A percentile compares a stretch with the other conserved stretches of the same genome.
Conservation (phyloP, 2,329 filamentous ascomycete species). For the Fusarium sp. region DNA sequence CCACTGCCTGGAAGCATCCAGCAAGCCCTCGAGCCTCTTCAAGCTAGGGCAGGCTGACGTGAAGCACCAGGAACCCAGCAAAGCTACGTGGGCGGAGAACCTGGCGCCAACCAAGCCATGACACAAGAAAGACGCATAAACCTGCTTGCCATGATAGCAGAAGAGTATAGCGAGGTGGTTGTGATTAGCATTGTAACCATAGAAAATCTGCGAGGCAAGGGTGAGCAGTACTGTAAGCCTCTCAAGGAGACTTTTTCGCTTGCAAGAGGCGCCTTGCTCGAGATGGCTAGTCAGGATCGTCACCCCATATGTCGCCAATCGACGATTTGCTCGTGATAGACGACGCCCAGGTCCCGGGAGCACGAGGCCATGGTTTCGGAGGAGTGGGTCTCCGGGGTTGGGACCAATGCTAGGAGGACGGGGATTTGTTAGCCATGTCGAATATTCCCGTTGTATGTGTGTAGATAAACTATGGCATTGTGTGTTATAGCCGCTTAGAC, state of each 20-base stretch:
- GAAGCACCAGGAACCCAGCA: constrained; percentile 34
- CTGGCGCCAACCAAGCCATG: constrained; percentile 41
- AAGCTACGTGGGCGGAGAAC: constrained; percentile 36
- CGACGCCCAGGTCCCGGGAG: constrained; percentile 11
- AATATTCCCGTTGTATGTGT: constrained; percentile 41
- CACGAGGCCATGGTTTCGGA: constrained; percentile 35
- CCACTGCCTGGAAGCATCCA: constrained; percentile 29
- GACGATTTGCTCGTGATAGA: constrained; percentile 42
- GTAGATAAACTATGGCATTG: constrained; percentile 17
- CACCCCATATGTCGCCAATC: constrained; percentile 46
- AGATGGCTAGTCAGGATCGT: constrained; percentile 43
- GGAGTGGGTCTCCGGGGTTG: constrained; percentile 37
- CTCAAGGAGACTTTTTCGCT: constrained; percentile 31
- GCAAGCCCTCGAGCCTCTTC: constrained; percentile 32
- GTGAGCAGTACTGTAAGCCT: constrained; percentile 26
- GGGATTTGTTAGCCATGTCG: constrained; percentile 17
- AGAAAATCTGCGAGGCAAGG: constrained; percentile 29
- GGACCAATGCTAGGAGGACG: constrained; percentile 32
- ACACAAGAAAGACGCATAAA: constrained; percentile 39
- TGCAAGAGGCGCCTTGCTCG: constrained; percentile 39
- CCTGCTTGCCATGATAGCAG: constrained; percentile 37
- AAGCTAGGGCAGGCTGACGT: constrained; percentile 22
- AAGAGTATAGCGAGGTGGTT: constrained; percentile 18
- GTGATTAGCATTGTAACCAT: constrained; percentile 33
- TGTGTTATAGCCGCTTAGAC: constrained; percentile 31